Base-by-base conservation (phyloP, 2,329 filamentous ascomycete species). In the Didymella lethalis region DNA sequence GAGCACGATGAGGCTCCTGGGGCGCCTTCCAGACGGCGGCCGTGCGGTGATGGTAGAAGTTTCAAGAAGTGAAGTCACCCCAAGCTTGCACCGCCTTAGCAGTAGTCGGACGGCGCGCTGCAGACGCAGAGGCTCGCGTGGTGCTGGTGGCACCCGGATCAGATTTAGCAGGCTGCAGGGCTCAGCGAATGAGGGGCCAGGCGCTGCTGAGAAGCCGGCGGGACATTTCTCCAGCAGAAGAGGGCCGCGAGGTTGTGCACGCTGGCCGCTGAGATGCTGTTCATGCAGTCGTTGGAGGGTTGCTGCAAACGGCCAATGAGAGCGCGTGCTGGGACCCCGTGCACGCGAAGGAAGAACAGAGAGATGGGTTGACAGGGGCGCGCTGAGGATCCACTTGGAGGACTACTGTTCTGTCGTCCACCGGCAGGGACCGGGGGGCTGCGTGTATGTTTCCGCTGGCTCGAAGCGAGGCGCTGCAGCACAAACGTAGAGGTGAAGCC, bases 161-260 rank as follows among this genome's bases (percentile, higher is more conserved):
- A 72, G 52, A 49, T 29, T 68, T 67, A 72, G 70, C 69, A 70
- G 61, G 58, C 48, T 53, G 54, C 59, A 61, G 59, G 57, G 59
- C 58, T 52, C 54, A 64, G 59, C 69, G 68, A 69, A 68, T 66
- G 71, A 70, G 69, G 65, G 63, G 67, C 65, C 62, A 63, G 63
- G 55, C 63, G 58, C 63, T 57, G 61, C 44, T 54, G 59, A 55
- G 63, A 62, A 57, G 64, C 65, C 60, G 66, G 56, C 59, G 66
- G 57, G 55, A 69, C 64, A 65, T 71, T 66, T 40, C 36, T 40
- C 16, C 20, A 20, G 8, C 18, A 62, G 64, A 59, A 70, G 68
- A 69, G 61, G 71, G 67, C 70, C 70, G 73, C 73, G 72, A 76
- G 70, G 70, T 65, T 62, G 57, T 71, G 73, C 72, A 72, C 69